Conservation (phyloP, 768 basidiomycete species). For the Termitomyces sp. region DNA sequence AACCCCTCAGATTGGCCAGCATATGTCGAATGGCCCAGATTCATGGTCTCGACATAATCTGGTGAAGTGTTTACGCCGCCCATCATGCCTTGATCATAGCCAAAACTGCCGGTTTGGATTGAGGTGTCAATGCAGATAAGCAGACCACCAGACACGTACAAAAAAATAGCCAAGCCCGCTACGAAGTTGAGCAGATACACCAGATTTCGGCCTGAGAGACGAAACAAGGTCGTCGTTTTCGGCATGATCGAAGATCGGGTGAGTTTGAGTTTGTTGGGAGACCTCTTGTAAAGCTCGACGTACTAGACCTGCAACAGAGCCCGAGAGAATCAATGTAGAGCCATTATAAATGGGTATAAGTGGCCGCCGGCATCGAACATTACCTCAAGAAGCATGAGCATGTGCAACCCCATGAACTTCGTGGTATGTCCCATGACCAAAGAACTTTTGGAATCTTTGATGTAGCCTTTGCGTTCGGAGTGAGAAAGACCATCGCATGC, state of each 20-base stretch:
- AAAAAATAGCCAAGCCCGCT: conserved; percentile 26
- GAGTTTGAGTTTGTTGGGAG: neutral
- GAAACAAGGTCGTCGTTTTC: neutral
- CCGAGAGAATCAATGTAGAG: neutral
- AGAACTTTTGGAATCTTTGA: no score
- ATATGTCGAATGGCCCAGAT: conserved; percentile 32
- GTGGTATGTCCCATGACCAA: no score
- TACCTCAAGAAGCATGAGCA: neutral
- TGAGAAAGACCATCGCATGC: no score
- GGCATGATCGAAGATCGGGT: neutral
- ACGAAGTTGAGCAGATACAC: conserved; percentile 22
- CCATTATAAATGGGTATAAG: neutral
- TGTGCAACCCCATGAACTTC: neutral
- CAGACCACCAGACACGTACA: conserved; percentile 14
- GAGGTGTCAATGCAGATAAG: neutral
- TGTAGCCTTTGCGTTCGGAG: no score
- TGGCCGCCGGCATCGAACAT: neutral
- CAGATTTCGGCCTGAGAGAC: conserved; percentile 18
- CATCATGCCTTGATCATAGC: conserved; percentile 46
- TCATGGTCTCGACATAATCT: conserved; percentile 35
- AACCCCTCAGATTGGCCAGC: conserved; percentile 34
- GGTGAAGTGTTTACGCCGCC: conserved; percentile 41
- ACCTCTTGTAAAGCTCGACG: neutral
- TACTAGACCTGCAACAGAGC: neutral
- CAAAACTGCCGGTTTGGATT: conserved; percentile 25